Percentiles rank a stretch among this genome's conserved stretches.
These are phyloP conservation scores for Aegilops bicornis DNA, from an alignment of 176 grass and related monocot species.

Conservation along the genomic window DNA sequence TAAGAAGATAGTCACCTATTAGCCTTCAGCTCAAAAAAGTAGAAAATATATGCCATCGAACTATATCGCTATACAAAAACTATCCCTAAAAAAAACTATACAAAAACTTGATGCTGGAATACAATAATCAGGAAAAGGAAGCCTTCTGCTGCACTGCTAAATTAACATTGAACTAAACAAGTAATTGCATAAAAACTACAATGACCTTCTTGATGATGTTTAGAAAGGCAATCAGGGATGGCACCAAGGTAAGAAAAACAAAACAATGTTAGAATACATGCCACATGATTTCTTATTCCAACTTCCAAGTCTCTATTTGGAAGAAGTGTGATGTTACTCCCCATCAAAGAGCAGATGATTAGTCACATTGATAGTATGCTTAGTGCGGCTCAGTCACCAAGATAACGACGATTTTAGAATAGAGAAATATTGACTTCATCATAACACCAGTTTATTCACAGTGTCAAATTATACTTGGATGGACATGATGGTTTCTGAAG, in stretches of 20 bases:
- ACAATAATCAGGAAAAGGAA: neutral
- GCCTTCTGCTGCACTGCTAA: neutral
- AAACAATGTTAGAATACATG: constrained; percentile 3
- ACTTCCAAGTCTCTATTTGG: neutral
- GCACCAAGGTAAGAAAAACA: neutral
- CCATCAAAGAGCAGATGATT: neutral
- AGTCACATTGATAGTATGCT: neutral
- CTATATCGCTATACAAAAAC: neutral
- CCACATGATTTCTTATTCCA: neutral
- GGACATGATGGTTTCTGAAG: constrained; percentile 41
- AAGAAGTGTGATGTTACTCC: neutral
- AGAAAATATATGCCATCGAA: neutral
- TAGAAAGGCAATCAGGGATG: neutral
- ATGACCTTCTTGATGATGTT: neutral
- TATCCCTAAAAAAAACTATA: too few relatives aligned
- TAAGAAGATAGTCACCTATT: neutral
- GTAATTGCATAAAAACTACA: neutral
- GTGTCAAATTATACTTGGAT: constrained; percentile 18
- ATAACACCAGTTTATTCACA: constrained; percentile 3
- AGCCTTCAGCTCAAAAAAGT: neutral
- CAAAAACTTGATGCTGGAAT: neutral
- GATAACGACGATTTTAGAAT: constrained; percentile 6
- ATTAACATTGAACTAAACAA: neutral
- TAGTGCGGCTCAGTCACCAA: constrained; percentile 23
- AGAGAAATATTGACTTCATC: neutral